phyloP scores from a whole-genome alignment of 345 rosid genomes.

The Trapa bicornis region DNA sequence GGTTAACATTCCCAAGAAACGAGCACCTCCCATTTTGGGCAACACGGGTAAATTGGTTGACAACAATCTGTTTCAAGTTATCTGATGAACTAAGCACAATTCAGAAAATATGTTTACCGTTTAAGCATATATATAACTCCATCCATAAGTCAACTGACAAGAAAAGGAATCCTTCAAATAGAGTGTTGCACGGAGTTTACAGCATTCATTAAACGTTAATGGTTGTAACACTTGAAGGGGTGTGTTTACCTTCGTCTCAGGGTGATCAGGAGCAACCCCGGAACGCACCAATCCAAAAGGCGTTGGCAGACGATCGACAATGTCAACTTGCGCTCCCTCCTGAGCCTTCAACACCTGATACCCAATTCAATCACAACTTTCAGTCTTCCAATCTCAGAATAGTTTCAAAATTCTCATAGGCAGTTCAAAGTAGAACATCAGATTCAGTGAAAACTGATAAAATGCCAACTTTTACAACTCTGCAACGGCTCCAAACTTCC shows the following conservation, averaged over 20 bases:
- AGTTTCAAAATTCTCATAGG: not conserved
- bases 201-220: not conserved
- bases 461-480: not conserved
- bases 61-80: constrained; percentile 57
- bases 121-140: not conserved
- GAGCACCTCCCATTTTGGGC: constrained; percentile 52
- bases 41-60: constrained; percentile 79
- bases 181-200: not conserved
- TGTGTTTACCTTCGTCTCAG: constrained; percentile 65
- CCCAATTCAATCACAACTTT: not conserved
- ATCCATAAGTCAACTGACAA: not conserved
- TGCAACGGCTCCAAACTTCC: not conserved
- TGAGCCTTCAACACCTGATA: constrained; percentile 60
- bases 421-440: not conserved
- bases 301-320: constrained; percentile 80
- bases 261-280: constrained; percentile 95
- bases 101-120: constrained; percentile 8
- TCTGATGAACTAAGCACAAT: constrained; percentile 41
- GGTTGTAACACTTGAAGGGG: not conserved
- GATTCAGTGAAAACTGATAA: not conserved
- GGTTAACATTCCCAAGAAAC: constrained; percentile 63
- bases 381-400: not conserved
- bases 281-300: constrained; percentile 94
- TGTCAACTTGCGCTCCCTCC: constrained; percentile 47
- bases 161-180: not conserved